Evolutionary conservation across 1,284 basidiomycete species (phyloP).

Genomic region (Melanopsichium pennsylvanicum): DNA sequence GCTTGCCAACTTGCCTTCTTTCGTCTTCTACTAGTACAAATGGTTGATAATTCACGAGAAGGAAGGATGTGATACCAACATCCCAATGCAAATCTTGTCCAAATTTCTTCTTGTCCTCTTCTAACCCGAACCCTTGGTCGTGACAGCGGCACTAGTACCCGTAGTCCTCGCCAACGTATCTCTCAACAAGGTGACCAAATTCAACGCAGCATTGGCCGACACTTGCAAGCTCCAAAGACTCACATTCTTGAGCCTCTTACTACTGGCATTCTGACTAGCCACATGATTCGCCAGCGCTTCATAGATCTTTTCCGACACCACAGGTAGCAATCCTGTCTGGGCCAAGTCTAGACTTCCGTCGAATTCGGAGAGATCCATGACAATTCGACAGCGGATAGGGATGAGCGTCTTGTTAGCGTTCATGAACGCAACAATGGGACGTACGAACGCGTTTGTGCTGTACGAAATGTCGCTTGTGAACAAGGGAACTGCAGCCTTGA

Average conservation of each 20-base stretch:
- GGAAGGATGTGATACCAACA: neutral
- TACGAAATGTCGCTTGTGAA: constrained; percentile 74
- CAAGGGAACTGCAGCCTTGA: constrained; percentile 89
- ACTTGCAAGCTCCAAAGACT: constrained; percentile 59
- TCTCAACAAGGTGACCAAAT: constrained; percentile 38
- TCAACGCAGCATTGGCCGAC: constrained; percentile 39
- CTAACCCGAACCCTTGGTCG: constrained; percentile 1
- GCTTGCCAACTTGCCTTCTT: no score
- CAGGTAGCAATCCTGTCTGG: constrained; percentile 61
- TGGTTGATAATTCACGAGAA: no score
- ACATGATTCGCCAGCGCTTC: constrained; percentile 64
- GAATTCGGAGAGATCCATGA: constrained; percentile 64
- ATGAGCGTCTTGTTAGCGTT: constrained; percentile 64
- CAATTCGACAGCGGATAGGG: constrained; percentile 60
- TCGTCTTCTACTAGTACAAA: no score
- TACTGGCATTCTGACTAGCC: constrained; percentile 56
- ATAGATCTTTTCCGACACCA: constrained; percentile 63
- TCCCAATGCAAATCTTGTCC: no score
- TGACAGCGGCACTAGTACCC: constrained; percentile 2
- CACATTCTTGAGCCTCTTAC: constrained; percentile 57
- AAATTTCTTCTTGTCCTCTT: neutral
- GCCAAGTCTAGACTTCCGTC: constrained; percentile 64
- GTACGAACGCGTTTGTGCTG: constrained; percentile 89
- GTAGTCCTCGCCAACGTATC: constrained; percentile 40
- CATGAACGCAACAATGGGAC: constrained; percentile 98